Base-by-base conservation (phyloP, 2,329 filamentous ascomycete species). In the Verticillium longisporum region DNA sequence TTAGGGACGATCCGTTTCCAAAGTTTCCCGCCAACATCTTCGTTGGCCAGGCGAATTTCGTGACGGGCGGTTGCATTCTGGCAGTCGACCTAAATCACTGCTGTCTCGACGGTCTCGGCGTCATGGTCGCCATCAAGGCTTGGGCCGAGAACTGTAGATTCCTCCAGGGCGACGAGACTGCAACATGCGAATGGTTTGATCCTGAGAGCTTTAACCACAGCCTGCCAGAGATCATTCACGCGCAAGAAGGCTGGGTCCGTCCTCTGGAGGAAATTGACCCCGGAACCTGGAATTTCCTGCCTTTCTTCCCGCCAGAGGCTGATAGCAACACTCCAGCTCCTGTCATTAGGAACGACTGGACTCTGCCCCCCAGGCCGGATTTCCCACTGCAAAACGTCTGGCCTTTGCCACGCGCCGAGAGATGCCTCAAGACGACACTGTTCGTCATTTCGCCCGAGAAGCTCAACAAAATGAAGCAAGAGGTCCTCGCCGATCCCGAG, bases 91-190 rank as follows among this genome's bases (percentile, higher is more conserved):
- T 64, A 32, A 57, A 61, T 21, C 62, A 64, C 38, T 62, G 58
- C 4, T 59, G 58, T 6, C 56, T 53, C 13, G 71, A 74, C 31
- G 71, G 68, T 15, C 60, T 69, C 7, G 72, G 71, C 3, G 69
- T 66, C 55, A 68, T 73, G 50, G 61, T 67, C 0, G 66, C 69
- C 2, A 61, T 73, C 31, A 68, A 65, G 33, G 70, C 66, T 1
- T 73, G 70, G 71, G 69, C 72, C 2, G 72, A 72, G 56, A 66
- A 67, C 56, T 72, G 70, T n/a, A 60, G 69, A 55, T 70, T 62
- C 60, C 18, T 72, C 3, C 66, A 69, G n/a, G 69, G 64, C 13
- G 37, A 37, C 33, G 37, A 53, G 18, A 26, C n/a, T n/a, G 45
- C 45, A 26, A 53, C 45, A 5, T 53, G 45, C 18, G 15, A 53